phyloP scores from a whole-genome alignment of 176 grass and related monocot species.

The Aegilops sharonensis region DNA sequence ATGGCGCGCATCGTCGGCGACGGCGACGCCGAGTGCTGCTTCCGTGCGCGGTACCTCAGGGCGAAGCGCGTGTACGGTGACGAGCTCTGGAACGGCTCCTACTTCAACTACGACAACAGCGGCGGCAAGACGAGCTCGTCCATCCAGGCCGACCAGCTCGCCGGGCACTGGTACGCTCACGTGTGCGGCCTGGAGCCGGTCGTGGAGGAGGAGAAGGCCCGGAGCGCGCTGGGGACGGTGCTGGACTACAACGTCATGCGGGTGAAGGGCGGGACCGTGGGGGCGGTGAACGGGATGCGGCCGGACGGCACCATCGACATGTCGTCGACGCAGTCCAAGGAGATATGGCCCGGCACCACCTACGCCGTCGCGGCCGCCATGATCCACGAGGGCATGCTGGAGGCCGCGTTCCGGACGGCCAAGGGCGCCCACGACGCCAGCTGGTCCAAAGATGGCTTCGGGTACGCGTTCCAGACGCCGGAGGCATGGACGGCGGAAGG shows the following conservation, averaged over 20 bases:
- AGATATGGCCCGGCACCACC: constrained; percentile 84
- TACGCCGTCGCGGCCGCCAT: constrained; percentile 73
- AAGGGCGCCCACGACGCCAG: constrained; percentile 66
- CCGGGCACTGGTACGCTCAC: constrained; percentile 72
- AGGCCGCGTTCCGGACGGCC: constrained; percentile 71
- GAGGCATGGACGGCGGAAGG: constrained; percentile 72
- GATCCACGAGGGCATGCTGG: constrained; percentile 81
- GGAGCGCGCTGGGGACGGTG: constrained; percentile 50
- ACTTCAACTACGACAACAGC: constrained; percentile 81
- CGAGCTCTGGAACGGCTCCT: constrained; percentile 75
- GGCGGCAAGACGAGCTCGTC: constrained; percentile 53
- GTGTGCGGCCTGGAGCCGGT: constrained; percentile 62
- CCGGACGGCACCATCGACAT: constrained; percentile 52
- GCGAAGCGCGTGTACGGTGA: constrained; percentile 44
- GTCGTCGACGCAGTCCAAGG: constrained; percentile 72
- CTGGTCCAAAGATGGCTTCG: constrained; percentile 70
- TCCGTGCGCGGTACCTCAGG: constrained; percentile 25
- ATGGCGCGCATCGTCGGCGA: constrained; percentile 70
- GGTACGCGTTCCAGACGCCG: constrained; percentile 86
- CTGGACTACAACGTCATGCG: constrained; percentile 78
- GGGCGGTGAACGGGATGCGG: constrained; percentile 81
- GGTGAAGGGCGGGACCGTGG: constrained; percentile 51
- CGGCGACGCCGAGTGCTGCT: constrained; percentile 47
- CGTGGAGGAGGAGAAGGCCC: constrained; percentile 57
- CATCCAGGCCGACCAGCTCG: constrained; percentile 80